Evolutionary conservation across 2,329 filamentous ascomycete species (phyloP).

Genomic region (Colletotrichum kahawae): DNA sequence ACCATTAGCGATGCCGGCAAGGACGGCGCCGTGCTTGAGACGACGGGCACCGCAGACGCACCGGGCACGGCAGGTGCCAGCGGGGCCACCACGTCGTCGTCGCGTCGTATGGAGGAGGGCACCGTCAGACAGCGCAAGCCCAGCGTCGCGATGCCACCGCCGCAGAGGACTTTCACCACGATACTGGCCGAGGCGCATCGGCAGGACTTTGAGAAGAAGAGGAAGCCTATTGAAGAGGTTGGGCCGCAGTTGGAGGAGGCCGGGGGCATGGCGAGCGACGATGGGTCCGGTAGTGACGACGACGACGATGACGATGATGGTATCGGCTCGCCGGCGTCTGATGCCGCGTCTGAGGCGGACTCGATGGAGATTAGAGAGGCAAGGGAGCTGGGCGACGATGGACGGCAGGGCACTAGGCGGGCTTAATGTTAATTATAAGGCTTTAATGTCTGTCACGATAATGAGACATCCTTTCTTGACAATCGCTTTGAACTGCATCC

Average conservation of each 20-base stretch:
- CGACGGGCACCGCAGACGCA: not conserved
- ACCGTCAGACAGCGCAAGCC: slow-evolving; percentile 29
- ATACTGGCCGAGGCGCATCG: slow-evolving; percentile 86
- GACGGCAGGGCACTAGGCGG: slow-evolving; percentile 13
- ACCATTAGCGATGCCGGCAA: not conserved
- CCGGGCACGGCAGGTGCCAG: not conserved
- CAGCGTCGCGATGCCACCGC: slow-evolving; percentile 21
- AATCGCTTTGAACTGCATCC: not conserved
- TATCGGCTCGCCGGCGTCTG: not conserved
- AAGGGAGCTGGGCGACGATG: slow-evolving; percentile 16
- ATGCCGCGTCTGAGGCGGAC: slow-evolving; percentile 10
- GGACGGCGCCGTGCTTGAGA: not conserved
- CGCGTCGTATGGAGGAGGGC: slow-evolving; percentile 24
- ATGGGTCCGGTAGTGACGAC: slow-evolving; percentile 23
- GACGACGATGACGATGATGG: slow-evolving; percentile 42
- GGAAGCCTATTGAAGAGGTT: slow-evolving; percentile 37
- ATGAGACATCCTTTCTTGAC: not conserved
- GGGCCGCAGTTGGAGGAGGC: slow-evolving; percentile 26
- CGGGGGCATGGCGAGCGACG: slow-evolving; percentile 27
- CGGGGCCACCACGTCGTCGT: not conserved
- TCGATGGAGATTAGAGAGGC: slow-evolving; percentile 33
- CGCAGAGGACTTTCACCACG: slow-evolving; percentile 50
- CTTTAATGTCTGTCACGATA: not conserved
- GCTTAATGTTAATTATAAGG: not conserved
- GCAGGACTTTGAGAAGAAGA: slow-evolving; percentile 89